These are phyloP conservation scores for Esteya vermicola DNA, from an alignment of 2,329 filamentous ascomycete species.

Conservation along the genomic window DNA sequence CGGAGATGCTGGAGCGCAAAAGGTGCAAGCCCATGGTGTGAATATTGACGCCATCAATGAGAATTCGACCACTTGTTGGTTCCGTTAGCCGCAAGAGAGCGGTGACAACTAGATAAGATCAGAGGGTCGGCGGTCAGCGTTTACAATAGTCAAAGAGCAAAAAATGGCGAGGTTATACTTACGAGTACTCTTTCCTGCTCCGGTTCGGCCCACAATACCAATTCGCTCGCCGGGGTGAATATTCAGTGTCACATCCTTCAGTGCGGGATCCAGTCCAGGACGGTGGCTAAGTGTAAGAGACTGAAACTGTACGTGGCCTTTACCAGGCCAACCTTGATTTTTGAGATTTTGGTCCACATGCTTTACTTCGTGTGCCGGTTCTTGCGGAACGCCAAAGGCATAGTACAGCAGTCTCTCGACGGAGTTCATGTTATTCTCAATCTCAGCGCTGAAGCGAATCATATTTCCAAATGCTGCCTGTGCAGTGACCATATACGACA, in stretches of 20 bases:
- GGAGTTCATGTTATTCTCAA: slow-evolving; percentile 98
- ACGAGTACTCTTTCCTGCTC: slow-evolving; percentile 68
- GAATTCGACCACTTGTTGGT: slow-evolving; percentile 73
- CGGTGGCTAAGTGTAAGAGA: slow-evolving; percentile 81
- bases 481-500: slow-evolving; percentile 68
- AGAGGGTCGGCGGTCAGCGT: not conserved
- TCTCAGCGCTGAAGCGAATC: slow-evolving; percentile 79
- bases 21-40: slow-evolving; percentile 77
- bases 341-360: slow-evolving; percentile 68
- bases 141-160: too few relatives aligned
- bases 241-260: slow-evolving; percentile 71
- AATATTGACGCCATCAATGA: slow-evolving; percentile 82
- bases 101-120: slow-evolving; percentile 55
- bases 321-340: slow-evolving; percentile 64
- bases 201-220: slow-evolving; percentile 87
- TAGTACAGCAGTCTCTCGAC: slow-evolving; percentile 96
- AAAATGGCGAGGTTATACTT: too few relatives aligned
- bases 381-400: slow-evolving; percentile 64
- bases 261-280: slow-evolving; percentile 72
- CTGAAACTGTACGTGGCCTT: slow-evolving; percentile 74
- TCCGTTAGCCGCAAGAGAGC: slow-evolving; percentile 88
- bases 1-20: slow-evolving; percentile 83
- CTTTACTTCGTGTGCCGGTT: slow-evolving; percentile 40
- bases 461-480: slow-evolving; percentile 75
- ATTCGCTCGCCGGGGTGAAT: slow-evolving; percentile 80